Evolutionary conservation across 345 rosid genomes (phyloP), one percentile per base, ranked within the genome.

Genomic region (Hirschfeldia incana): DNA sequence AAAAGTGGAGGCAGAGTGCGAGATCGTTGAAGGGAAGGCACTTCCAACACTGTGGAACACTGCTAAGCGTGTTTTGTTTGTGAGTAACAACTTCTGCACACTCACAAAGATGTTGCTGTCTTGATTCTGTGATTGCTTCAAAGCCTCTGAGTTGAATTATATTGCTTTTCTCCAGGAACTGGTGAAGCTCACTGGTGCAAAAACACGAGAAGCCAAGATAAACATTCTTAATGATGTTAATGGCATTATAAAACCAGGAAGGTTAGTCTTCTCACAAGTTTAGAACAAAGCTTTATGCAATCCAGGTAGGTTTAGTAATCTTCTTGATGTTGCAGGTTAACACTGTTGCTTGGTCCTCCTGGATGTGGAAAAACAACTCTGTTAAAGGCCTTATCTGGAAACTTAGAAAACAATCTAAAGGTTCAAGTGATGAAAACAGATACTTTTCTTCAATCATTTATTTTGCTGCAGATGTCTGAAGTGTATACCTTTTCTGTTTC

Each of bases 1-100:
- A 21, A 77, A 82, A 3, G 89, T 93, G 36, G 93, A 88, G 74
- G 91, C 94, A 3, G 88, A 88, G 62, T 89, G 92, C 29, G 86
- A 89, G 67, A 85, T 93, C 36, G 89, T 90, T 33, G 83, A 84
- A 65, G 97, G 97, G 53, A 91, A 85, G 77, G 89, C 97, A 13
- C 93, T 91, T 69, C 94, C 98, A 17, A 91, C 97, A 62, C 84
- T 93, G 1, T 93, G 97, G 94, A 87, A 88, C 79, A 84, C 92
- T 28, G 29, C 84, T 6, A 87, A 60, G 65, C 64, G 76, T 73
- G 13, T 84, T n/a, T 3, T 89, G 78, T 77, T 82, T 46, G 97
- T 92, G 75, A 85, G 91, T 26, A 63, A 62, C 16, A 67, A 34
- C 3, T 68, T 73, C 74, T 67, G 78, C 46, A 73, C 49, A 68